A percentile compares a stretch with the other conserved stretches of the same genome.
phyloP scores from a whole-genome alignment of 106 monocot species.

The Dactylorhiza incarnata region DNA sequence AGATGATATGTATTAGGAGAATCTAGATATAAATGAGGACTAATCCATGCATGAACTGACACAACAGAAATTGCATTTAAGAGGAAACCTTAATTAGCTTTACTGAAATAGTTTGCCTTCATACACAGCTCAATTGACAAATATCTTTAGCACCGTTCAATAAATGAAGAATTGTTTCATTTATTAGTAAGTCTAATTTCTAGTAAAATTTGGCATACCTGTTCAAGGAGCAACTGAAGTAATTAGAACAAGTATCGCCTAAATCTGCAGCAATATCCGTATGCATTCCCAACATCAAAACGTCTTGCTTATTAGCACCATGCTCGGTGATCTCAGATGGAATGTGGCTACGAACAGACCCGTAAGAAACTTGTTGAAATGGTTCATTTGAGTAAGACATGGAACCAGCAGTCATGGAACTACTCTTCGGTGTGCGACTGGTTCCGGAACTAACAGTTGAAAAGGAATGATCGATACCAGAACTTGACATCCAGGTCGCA shows the following conservation, averaged over 20 bases:
- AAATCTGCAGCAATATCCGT: conserved; percentile 20
- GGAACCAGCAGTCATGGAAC: conserved; percentile 22
- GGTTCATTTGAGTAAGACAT: conserved; percentile 20
- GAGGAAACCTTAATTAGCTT: not conserved
- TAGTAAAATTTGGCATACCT: conserved; percentile 30
- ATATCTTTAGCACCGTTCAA: not conserved
- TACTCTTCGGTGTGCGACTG: conserved; percentile 29
- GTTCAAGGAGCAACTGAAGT: conserved; percentile 37
- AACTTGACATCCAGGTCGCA: conserved; percentile 16
- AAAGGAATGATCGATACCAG: conserved; percentile 29
- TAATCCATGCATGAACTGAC: not conserved
- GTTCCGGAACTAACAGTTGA: conserved; percentile 48
- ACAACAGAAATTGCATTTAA: not conserved
- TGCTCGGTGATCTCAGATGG: conserved; percentile 19
- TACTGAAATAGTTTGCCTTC: not conserved
- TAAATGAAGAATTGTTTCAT: not conserved
- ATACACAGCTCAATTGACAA: not conserved
- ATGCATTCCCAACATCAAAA: conserved; percentile 17
- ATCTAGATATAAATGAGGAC: not conserved
- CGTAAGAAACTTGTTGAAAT: conserved; percentile 18
- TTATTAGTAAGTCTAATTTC: not conserved
- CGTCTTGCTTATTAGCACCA: conserved; percentile 28
- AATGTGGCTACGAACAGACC: conserved; percentile 18
- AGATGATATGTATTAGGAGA: no score
- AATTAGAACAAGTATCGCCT: conserved; percentile 26